phyloP scores from a whole-genome alignment of 2,329 filamentous ascomycete species.

The Mycosphaerella sp. region DNA sequence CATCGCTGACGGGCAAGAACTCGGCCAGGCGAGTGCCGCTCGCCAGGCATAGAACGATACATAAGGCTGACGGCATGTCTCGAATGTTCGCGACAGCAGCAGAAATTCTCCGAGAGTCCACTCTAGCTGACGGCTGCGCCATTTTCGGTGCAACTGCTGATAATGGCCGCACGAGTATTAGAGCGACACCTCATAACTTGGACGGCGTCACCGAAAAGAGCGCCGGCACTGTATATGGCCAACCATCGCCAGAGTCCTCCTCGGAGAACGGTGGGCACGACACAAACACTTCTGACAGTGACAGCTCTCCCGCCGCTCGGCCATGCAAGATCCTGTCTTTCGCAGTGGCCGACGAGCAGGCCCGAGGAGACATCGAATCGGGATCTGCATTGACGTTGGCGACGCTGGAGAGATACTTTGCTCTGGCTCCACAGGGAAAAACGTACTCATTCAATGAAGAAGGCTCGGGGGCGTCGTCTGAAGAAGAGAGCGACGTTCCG shows the following conservation, averaged over 20 bases:
- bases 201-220: slow-evolving; percentile 4
- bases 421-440: slow-evolving; percentile 25
- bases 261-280: slow-evolving; percentile 13
- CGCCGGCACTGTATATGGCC: slow-evolving; percentile 4
- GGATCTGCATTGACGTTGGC: slow-evolving; percentile 21
- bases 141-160: slow-evolving; percentile 27
- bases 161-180: slow-evolving; percentile 14
- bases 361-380: slow-evolving; percentile 21
- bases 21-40: slow-evolving; percentile 9
- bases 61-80: slow-evolving; percentile 18
- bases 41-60: neutral
- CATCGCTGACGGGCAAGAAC: slow-evolving; percentile 12
- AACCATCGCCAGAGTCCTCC: slow-evolving; percentile 16
- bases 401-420: slow-evolving; percentile 28
- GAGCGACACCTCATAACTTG: slow-evolving; percentile 8
- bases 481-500: slow-evolving; percentile 22
- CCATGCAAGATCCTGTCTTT: slow-evolving; percentile 24
- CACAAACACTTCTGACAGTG: slow-evolving; percentile 22
- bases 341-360: slow-evolving; percentile 22
- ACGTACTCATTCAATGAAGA: slow-evolving; percentile 27
- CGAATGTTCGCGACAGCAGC: slow-evolving; percentile 25
- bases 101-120: slow-evolving; percentile 27
- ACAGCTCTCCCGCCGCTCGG: slow-evolving; percentile 18
- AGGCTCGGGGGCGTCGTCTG: slow-evolving; percentile 23
- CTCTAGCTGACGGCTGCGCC: slow-evolving; percentile 27